A percentile compares a stretch with the other conserved stretches of the same genome.
phyloP scores from a whole-genome alignment of 2,329 filamentous ascomycete species.

The Pseudogymnoascus sp. region DNA sequence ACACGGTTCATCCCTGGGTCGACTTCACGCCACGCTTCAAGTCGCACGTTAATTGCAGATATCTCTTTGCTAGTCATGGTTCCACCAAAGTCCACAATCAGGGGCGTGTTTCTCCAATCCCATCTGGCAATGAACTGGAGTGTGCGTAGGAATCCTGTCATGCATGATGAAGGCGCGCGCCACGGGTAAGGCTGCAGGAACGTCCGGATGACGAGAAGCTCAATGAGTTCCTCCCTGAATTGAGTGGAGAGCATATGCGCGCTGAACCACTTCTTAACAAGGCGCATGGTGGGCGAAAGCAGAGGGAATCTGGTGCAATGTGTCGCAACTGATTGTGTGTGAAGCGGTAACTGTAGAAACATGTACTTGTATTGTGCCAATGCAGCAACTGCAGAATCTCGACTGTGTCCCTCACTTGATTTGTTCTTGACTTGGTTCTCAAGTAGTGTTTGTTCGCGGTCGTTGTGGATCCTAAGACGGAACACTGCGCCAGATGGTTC shows the following conservation, averaged over 20 bases:
- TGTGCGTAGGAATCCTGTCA: slow-evolving; percentile 73
- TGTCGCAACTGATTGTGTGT: slow-evolving; percentile 73
- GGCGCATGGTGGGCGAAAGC: slow-evolving; percentile 71
- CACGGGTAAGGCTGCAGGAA: slow-evolving; percentile 81
- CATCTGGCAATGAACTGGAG: slow-evolving; percentile 73
- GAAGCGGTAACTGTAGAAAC: slow-evolving; percentile 64
- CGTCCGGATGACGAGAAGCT: slow-evolving; percentile 67
- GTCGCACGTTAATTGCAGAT: slow-evolving; percentile 56
- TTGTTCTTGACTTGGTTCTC: slow-evolving; percentile 73
- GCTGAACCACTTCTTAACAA: slow-evolving; percentile 85
- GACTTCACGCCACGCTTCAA: slow-evolving; percentile 77
- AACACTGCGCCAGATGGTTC: slow-evolving; percentile 67
- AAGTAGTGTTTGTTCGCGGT: slow-evolving; percentile 73
- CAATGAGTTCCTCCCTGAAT: slow-evolving; percentile 71
- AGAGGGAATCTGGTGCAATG: slow-evolving; percentile 72
- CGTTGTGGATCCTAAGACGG: slow-evolving; percentile 79
- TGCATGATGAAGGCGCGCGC: slow-evolving; percentile 64
- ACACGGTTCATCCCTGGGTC: slow-evolving; percentile 83
- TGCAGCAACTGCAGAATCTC: slow-evolving; percentile 61
- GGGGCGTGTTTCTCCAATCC: slow-evolving; percentile 82
- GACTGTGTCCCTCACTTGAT: slow-evolving; percentile 51
- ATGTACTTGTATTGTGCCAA: slow-evolving; percentile 62
- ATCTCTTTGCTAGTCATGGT: slow-evolving; percentile 55
- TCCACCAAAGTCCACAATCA: slow-evolving; percentile 68
- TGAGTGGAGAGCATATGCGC: slow-evolving; percentile 71